Base-by-base conservation (phyloP, 148 eudicot genomes). In the Pouteria glomerata region DNA sequence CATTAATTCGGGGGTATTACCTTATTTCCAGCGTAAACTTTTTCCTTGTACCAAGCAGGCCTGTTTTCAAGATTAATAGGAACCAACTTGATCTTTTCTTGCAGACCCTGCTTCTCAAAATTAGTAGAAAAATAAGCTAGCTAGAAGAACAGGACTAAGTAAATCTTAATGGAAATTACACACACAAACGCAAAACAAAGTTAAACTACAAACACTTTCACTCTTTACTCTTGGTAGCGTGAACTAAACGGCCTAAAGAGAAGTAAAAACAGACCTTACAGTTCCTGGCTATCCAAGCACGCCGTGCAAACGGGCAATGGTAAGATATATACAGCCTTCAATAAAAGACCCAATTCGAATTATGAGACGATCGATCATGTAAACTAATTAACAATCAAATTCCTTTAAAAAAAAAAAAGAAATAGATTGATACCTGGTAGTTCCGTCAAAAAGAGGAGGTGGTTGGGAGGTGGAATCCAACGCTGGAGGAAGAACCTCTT, bases 41-140 rank as follows among this genome's bases (percentile, higher is more conserved):
- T 88, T 78, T 88, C 96, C 75, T 83, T 89, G 83, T 92, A 92
- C 97, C 97, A 92, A 57, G 78, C 77, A 24, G 97, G 97, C 57
- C 86, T 81, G 74, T 92, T 79, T 37, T 29, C 68, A 45, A 92
- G 84, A 80, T 78, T 64, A 21, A 92, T 84, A 13, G 90, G 79
- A 34, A 92, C 92, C 63, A 92, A 44, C 73, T 92, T 77, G 73
- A 92, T 92, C 78, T 92, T 72, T 37, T 89, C 85, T 57, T 92
- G 91, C 64, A 92, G 78, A 12, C 97, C 97, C 97, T 92, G 79
- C 62, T 68, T 66, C 53, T 26, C 59, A 48, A 56, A 42, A 45
- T 12, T 65, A 8, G 31, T 7, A 42, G 6, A 37, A 27, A 51
- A 18, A 8, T 29, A n/a, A 4, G 1, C 1, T 2, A 37, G 6